A percentile compares a stretch with the other conserved stretches of the same genome.
Conservation (phyloP, 192 early-diverging fungal genomes). For the Chytriomyces sp. region DNA sequence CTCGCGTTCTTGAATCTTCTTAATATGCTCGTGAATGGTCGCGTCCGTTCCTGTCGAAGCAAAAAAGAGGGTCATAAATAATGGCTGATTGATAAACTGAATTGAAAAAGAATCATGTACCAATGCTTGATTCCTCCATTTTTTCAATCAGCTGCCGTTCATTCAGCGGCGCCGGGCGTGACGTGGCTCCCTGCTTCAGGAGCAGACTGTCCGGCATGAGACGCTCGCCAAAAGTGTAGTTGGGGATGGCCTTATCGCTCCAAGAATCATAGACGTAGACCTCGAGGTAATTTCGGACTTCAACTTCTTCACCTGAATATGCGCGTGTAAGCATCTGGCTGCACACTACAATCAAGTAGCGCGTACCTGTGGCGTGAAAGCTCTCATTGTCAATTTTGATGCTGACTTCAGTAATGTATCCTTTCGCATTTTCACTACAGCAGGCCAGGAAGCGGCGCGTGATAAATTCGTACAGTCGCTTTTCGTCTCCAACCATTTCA, state of each 20-base stretch:
- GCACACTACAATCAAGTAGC: background rate
- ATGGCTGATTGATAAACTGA: background rate
- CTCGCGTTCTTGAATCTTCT: conserved; percentile 84
- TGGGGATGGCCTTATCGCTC: conserved; percentile 71
- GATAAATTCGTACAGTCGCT: conserved; percentile 84
- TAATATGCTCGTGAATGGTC: conserved; percentile 94
- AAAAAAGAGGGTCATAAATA: too few species aligned
- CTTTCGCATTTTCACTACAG: conserved; percentile 89
- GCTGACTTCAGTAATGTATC: conserved; percentile 76
- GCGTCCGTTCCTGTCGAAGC: conserved; percentile 90
- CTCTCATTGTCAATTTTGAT: conserved; percentile 71
- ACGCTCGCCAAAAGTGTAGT: conserved; percentile 66
- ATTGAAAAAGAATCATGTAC: conserved; percentile 34
- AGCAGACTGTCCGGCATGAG: conserved; percentile 70
- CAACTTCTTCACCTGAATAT: conserved; percentile 39
- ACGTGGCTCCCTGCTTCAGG: conserved; percentile 70
- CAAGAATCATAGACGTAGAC: conserved; percentile 92
- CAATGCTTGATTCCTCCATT: conserved; percentile 95
- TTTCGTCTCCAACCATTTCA: conserved; percentile 66
- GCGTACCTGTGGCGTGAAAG: conserved; percentile 69
- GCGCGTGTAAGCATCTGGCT: background rate
- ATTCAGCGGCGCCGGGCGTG: conserved; percentile 73
- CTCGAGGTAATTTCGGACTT: conserved; percentile 88
- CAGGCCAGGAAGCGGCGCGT: conserved; percentile 86
- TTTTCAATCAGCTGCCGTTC: conserved; percentile 84